Conservation (phyloP, 1,284 basidiomycete species). For the Naganishia sp. region DNA sequence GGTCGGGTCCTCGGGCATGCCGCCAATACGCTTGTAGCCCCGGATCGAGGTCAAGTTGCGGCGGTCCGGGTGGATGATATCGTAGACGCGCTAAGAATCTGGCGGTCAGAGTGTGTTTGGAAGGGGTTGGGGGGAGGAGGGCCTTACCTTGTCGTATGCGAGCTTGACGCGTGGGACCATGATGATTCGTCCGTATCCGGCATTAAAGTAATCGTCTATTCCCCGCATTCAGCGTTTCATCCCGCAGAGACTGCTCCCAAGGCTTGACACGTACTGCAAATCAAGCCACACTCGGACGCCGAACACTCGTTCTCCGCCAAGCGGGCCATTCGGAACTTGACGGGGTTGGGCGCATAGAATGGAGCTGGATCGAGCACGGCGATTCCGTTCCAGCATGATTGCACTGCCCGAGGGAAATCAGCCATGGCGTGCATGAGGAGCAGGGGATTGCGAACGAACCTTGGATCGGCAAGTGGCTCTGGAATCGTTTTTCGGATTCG, state of each 20-base stretch:
- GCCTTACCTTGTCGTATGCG: constrained; percentile 79
- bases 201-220: constrained; percentile 73
- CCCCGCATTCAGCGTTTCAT: not conserved
- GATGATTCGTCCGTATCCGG: constrained; percentile 88
- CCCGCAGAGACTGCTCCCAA: not conserved
- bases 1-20: constrained; percentile 86
- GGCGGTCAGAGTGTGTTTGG: not conserved
- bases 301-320: constrained; percentile 79
- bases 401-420: constrained; percentile 58
- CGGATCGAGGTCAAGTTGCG: constrained; percentile 90
- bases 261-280: constrained; percentile 69
- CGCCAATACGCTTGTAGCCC: constrained; percentile 84
- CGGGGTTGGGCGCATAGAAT: constrained; percentile 82
- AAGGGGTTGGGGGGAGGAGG: not conserved
- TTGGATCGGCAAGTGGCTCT: constrained; percentile 85
- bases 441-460: constrained; percentile 36
- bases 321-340: constrained; percentile 88
- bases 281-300: constrained; percentile 87
- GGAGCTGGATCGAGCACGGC: constrained; percentile 89
- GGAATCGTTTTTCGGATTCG: constrained; percentile 74
- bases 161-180: constrained; percentile 95
- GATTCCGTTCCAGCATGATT: constrained; percentile 95
- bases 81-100: constrained; percentile 73
- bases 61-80: constrained; percentile 84
- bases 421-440: not conserved